A percentile compares a stretch with the other conserved stretches of the same genome.
phyloP scores from a whole-genome alignment of 2,329 filamentous ascomycete species.

The Nemania abortiva region DNA sequence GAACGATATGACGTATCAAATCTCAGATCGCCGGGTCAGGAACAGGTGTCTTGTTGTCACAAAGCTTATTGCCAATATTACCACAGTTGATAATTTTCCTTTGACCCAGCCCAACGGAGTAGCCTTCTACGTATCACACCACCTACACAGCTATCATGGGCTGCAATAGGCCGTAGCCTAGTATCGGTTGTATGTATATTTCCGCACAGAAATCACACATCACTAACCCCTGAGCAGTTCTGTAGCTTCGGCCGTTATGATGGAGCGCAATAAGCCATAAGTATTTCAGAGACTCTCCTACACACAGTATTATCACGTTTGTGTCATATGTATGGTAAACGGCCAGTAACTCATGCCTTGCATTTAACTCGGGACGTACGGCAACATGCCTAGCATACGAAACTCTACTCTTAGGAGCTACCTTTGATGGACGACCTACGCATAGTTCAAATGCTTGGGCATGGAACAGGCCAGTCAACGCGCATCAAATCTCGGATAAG shows the following conservation, averaged over 20 bases:
- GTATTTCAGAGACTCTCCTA: not conserved
- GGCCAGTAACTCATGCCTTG: not conserved
- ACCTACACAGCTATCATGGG: too few relatives aligned
- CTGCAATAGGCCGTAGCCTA: too few relatives aligned
- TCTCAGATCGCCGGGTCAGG: not conserved
- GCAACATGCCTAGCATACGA: not conserved
- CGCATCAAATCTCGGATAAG: not conserved
- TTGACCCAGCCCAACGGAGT: not conserved
- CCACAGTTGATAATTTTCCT: not conserved
- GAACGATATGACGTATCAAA: not conserved
- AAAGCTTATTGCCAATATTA: not conserved
- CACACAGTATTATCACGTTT: not conserved
- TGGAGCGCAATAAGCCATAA: too few relatives aligned
- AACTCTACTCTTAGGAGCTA: not conserved
- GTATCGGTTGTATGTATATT: too few relatives aligned
- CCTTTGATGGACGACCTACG: not conserved
- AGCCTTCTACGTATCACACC: too few relatives aligned
- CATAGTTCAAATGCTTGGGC: not conserved
- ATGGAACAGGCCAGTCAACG: not conserved
- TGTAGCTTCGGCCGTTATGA: too few relatives aligned
- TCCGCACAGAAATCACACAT: too few relatives aligned
- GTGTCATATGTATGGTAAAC: slow-evolving; percentile 6
- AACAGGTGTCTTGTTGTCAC: not conserved
- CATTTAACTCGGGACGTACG: slow-evolving; percentile 12
- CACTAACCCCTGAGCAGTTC: too few relatives aligned